Base-by-base conservation (phyloP, 306 rosid species). In the Gastrolobium villosum region DNA sequence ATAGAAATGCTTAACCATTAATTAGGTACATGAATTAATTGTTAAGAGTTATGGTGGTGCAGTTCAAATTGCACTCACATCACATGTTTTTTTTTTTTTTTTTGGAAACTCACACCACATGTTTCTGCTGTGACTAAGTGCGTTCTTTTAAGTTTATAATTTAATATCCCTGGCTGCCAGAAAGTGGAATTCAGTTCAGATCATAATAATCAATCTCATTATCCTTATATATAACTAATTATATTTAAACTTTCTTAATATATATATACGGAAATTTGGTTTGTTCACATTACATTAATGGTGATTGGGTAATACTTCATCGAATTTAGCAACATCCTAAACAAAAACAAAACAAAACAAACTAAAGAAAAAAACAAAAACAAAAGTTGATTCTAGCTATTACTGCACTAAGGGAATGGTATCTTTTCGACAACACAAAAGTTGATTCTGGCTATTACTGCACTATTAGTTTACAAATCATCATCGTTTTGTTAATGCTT, bases 401-500 rank as follows among this genome's bases (percentile, higher is more conserved):
- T 20, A 20, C 26, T 20, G 26, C 34, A 30, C 9, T 31, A 39
- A 11, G 28, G 40, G 3, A 35, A 8, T 2, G 14, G 0, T 65
- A 20, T 20, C 15, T 10, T 28, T 63, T 13, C 4, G 39, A 49
- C 49, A 6, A 3, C 4, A 14, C 49, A 77, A 77, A 74, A 65
- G 54, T 54, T 37, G 60, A 30, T n/a, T 10, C 55, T 63, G 1
- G 32, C 11, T 13, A 40, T 62, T 5, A n/a, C 56, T 70, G 54
- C 46, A 39, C 26, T 14, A 26, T 69, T 26, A 3, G 32, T 30
- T 9, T 10, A 2, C 15, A 65, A n/a, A 68, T 81, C 81, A 48
- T 62, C 31, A 36, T 35, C 76, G 70, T 68, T 28, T 70, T 9
- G 65, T 31, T 82, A 82, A 72, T 82, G 82, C 86, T 82, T 72